These are phyloP conservation scores for Thalassiosira livingstoniorum DNA, from an alignment of 352 stramenopile species.

Conservation along the genomic window DNA sequence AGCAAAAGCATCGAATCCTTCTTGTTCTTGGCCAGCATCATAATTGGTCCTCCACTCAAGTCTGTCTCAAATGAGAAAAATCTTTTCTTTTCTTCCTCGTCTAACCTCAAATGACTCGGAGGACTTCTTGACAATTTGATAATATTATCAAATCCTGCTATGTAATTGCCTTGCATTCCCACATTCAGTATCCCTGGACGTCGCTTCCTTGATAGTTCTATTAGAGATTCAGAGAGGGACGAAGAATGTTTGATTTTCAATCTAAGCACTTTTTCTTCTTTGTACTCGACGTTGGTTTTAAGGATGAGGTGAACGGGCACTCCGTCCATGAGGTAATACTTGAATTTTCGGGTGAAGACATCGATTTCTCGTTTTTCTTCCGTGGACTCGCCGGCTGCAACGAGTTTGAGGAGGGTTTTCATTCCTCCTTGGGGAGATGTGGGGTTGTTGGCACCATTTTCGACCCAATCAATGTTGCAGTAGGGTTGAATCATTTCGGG, in stretches of 20 bases:
- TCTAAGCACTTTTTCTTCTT: slow-evolving; percentile 48
- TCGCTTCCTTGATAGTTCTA: slow-evolving; percentile 38
- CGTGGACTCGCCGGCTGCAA: slow-evolving; percentile 21
- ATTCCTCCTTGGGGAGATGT: slow-evolving; percentile 33
- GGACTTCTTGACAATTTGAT: slow-evolving; percentile 45
- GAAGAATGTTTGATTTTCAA: slow-evolving; percentile 35
- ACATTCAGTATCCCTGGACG: slow-evolving; percentile 47
- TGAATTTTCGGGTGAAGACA: slow-evolving; percentile 50
- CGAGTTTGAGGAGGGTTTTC: slow-evolving; percentile 37
- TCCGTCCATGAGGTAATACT: slow-evolving; percentile 58
- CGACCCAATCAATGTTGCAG: slow-evolving; percentile 46
- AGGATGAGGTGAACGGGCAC: slow-evolving; percentile 43
- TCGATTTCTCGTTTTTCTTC: slow-evolving; percentile 54
- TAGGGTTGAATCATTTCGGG: slow-evolving; percentile 53
- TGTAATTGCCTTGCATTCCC: slow-evolving; percentile 39
- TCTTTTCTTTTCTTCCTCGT: slow-evolving; percentile 48
- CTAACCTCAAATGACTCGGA: slow-evolving; percentile 26
- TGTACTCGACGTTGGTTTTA: slow-evolving; percentile 2
- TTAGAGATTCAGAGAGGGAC: slow-evolving; percentile 26
- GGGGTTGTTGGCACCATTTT: not conserved
- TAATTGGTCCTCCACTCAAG: slow-evolving; percentile 43
- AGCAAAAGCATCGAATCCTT: slow-evolving; percentile 55
- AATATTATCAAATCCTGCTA: slow-evolving; percentile 42
- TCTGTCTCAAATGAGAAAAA: slow-evolving; percentile 62
- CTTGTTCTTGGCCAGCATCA: slow-evolving; percentile 57